A percentile compares a stretch with the other conserved stretches of the same genome.
Evolutionary conservation across 148 eudicot genomes (phyloP).

Genomic region (Rhododendron williamsianum): DNA sequence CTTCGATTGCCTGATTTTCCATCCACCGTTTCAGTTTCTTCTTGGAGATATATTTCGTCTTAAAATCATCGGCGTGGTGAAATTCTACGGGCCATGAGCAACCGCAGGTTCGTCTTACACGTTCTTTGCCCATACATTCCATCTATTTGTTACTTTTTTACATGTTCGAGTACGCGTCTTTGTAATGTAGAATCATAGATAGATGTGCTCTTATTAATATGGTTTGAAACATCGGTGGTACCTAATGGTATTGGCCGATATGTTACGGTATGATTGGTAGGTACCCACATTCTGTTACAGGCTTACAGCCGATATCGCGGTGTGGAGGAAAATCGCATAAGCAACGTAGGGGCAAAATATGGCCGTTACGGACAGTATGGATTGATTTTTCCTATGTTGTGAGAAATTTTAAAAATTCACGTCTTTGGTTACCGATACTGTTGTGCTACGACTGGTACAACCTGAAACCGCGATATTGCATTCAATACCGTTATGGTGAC

Average conservation of each 20-base stretch:
- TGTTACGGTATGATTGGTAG: not conserved
- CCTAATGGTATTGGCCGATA: not conserved
- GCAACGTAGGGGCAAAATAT: not conserved
- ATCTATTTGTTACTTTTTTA: not conserved
- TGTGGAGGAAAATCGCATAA: not conserved
- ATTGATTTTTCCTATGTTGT: too few relatives aligned
- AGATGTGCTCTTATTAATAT: too few relatives aligned
- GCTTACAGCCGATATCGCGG: not conserved
- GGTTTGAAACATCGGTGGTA: not conserved
- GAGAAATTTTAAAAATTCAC: too few relatives aligned
- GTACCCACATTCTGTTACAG: too few relatives aligned
- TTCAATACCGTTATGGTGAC: too few relatives aligned
- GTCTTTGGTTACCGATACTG: too few relatives aligned
- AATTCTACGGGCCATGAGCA: not conserved
- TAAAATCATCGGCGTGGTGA: not conserved
- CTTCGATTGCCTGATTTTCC: not conserved
- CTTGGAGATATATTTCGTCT: not conserved
- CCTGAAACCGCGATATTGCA: too few relatives aligned
- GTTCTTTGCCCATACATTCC: not conserved
- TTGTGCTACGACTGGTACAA: too few relatives aligned
- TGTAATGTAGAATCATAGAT: not conserved
- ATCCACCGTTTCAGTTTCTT: not conserved
- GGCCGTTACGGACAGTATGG: too few relatives aligned
- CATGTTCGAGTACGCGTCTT: not conserved
- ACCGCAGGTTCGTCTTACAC: slow-evolving; percentile 1